Base-by-base conservation (phyloP, 2,329 filamentous ascomycete genomes). In the Trichoderma guizhouense region DNA sequence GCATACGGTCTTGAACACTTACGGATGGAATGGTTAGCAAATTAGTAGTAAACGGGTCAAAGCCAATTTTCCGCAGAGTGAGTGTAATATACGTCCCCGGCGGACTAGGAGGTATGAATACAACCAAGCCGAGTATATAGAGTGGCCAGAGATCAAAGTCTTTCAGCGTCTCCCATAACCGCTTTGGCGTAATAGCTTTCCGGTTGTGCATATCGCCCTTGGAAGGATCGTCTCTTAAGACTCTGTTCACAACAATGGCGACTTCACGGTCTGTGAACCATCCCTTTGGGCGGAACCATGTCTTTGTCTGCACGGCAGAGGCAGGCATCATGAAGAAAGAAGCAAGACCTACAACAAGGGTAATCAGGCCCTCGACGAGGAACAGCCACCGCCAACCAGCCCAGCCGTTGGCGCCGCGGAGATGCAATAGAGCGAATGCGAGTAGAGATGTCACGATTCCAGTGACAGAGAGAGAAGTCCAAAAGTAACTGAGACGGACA, bases 151-250 rank as follows among this genome's bases (percentile, higher is more conserved):
- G 67, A 12, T 69, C 67, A 7, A 62, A 69, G 8, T 69, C 67
- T 11, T 69, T 69, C 15, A 69, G 14, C 15, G 67, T 62, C 39
- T 69, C 67, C 57, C 57, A 69, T 2, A 69, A 30, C 1, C 67
- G 39, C 30, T 53, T 69, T 2, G 67, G 57, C 8, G 67, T 69
- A 39, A 69, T 47, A 11, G 67, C 67, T 51, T 69, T 28, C 5
- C 67, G 57, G 12, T 69, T 69, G 30, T 69, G 67, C 67, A 69
- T 69, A 3, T 69, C 67, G 2, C 67, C 67, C 30, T 69, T 69
- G 5, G 67, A 69, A 3, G 67, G 67, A 21, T 69, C 67, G 6
- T 69, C 67, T 1, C 67, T 61, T 14, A 69, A 32, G 15, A 69
- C 67, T 24, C 67, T 69, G 18, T 69, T 62, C 6, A 69, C 65